Conservation (phyloP, 371 early-diverging fungal genomes). For the Apophysomyces sp. region DNA sequence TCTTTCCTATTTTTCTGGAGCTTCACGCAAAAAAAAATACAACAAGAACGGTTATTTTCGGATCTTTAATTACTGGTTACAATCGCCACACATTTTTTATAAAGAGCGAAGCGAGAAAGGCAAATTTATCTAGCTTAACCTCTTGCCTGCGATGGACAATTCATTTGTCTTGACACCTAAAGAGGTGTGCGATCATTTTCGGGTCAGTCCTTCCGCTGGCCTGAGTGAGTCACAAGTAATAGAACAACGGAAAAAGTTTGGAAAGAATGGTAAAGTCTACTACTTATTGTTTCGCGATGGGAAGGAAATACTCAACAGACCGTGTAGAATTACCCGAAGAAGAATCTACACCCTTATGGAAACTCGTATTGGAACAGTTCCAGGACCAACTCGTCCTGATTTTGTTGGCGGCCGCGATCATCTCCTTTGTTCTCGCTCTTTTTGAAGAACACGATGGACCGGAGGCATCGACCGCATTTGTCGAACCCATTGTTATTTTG, state of each 20-base stretch:
- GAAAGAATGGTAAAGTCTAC: conserved; percentile 69
- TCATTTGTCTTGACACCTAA: conserved; percentile 63
- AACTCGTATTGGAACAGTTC: conserved; percentile 94
- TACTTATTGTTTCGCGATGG: neutral
- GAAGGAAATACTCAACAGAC: neutral
- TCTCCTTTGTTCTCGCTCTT: conserved; percentile 91
- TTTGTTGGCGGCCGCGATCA: conserved; percentile 84
- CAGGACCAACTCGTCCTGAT: conserved; percentile 97
- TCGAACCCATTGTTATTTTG: conserved; percentile 96
- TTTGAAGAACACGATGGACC: conserved; percentile 74
- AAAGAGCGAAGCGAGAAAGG: neutral
- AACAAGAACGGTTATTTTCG: neutral
- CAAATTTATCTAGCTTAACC: conserved; percentile 8
- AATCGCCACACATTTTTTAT: neutral
- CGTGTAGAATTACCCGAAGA: conserved; percentile 73
- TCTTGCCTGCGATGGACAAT: conserved; percentile 55
- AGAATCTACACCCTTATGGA: conserved; percentile 88
- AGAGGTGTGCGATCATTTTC: conserved; percentile 67
- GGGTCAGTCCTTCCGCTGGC: conserved; percentile 60
- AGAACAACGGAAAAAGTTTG: conserved; percentile 58
- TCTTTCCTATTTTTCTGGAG: neutral
- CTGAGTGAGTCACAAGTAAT: conserved; percentile 59
- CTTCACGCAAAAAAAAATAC: neutral
- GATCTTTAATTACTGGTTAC: neutral
- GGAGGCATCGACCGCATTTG: conserved; percentile 79